These are phyloP conservation scores for Candida buenavistaensis DNA, from an alignment of 1,139 yeast genomes.

Conservation along the genomic window DNA sequence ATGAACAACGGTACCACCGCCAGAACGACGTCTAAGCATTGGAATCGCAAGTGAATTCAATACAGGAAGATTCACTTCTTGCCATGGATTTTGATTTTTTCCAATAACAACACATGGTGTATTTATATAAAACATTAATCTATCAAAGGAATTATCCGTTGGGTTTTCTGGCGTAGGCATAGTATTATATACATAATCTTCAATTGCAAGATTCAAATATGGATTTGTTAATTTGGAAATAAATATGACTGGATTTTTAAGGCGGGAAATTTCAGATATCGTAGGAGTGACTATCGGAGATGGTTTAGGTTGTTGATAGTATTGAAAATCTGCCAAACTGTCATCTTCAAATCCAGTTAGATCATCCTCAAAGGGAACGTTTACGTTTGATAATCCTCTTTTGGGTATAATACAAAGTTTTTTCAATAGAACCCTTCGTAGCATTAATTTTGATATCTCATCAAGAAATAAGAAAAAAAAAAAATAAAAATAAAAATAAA, in stretches of 20 bases:
- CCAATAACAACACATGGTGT: slow-evolving; percentile 91
- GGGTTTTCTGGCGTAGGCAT: slow-evolving; percentile 49
- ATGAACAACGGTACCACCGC: slow-evolving; percentile 98
- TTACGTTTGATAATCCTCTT: slow-evolving; percentile 15
- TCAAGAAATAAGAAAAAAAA: too few species aligned
- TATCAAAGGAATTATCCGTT: slow-evolving; percentile 13
- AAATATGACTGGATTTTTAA: slow-evolving; percentile 39
- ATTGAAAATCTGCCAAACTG: slow-evolving; percentile 40
- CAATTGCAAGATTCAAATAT: slow-evolving; percentile 74
- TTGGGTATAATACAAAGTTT: not conserved
- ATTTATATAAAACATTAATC: slow-evolving; percentile 75
- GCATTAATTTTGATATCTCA: slow-evolving; percentile 6
- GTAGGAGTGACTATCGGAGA: not conserved
- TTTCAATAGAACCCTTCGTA: slow-evolving; percentile 2
- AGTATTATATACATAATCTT: slow-evolving; percentile 68
- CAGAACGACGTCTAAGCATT: slow-evolving; percentile 75
- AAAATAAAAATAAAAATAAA: too few species aligned
- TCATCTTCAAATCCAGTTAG: slow-evolving; percentile 35
- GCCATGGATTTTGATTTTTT: slow-evolving; percentile 94
- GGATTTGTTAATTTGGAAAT: slow-evolving; percentile 60
- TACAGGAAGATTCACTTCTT: slow-evolving; percentile 71
- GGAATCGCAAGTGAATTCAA: slow-evolving; percentile 60
- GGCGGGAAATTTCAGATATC: slow-evolving; percentile 16
- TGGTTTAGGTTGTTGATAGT: slow-evolving; percentile 31
- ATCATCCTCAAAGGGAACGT: slow-evolving; percentile 44